phyloP scores from a whole-genome alignment of 1,284 basidiomycete species.

The Veloporphyrellus conicus region DNA sequence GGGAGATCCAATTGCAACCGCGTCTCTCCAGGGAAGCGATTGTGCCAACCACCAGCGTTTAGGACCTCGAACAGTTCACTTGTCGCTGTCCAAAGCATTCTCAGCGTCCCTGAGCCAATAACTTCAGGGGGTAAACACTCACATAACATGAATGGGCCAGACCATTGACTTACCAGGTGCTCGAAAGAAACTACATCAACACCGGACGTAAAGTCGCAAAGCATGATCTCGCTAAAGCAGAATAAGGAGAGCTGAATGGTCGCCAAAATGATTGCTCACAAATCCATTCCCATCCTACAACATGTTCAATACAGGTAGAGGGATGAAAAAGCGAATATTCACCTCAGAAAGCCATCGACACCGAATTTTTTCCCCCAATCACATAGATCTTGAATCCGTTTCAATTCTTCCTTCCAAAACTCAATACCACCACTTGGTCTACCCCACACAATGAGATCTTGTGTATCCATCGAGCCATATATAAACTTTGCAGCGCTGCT shows the following conservation, averaged over 20 bases:
- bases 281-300: slow-evolving; percentile 46
- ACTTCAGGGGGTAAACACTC: background rate
- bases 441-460: slow-evolving; percentile 42
- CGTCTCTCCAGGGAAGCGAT: slow-evolving; percentile 35
- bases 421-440: slow-evolving; percentile 11
- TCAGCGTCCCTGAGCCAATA: background rate
- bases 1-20: slow-evolving; percentile 34
- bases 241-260: background rate
- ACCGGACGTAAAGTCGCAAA: slow-evolving; percentile 45
- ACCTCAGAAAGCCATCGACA: slow-evolving; percentile 42
- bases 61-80: no score
- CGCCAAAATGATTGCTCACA: slow-evolving; percentile 33
- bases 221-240: slow-evolving; percentile 47
- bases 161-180: slow-evolving; percentile 13
- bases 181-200: slow-evolving; percentile 37
- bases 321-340: background rate
- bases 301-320: background rate
- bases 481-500: slow-evolving; percentile 37
- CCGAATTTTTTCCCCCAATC: slow-evolving; percentile 34
- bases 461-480: slow-evolving; percentile 40
- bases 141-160: background rate
- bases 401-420: slow-evolving; percentile 22
- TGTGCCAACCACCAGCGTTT: slow-evolving; percentile 34
- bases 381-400: slow-evolving; percentile 35
- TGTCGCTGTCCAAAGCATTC: background rate